These are phyloP conservation scores for Diaporthe capsici DNA, from an alignment of 2,329 filamentous ascomycete species.

Conservation along the genomic window DNA sequence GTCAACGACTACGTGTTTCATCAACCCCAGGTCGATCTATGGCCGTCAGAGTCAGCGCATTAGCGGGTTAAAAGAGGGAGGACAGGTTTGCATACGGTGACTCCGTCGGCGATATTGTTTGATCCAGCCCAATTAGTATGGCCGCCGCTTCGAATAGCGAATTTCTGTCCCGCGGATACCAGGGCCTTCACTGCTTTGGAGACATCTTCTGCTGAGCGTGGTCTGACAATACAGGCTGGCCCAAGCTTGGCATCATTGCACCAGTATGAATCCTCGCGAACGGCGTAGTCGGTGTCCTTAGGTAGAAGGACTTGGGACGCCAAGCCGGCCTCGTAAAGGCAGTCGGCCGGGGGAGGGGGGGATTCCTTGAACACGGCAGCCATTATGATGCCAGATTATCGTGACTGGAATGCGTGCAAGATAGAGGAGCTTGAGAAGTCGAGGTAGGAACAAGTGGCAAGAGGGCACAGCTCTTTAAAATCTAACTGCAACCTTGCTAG, in stretches of 20 bases:
- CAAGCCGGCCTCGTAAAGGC: background rate
- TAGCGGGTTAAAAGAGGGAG: background rate
- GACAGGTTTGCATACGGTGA: background rate
- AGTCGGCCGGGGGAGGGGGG: background rate
- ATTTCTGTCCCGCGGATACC: background rate
- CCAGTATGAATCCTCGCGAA: slow-evolving; percentile 18
- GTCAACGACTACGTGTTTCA: background rate
- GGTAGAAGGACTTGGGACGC: slow-evolving; percentile 12
- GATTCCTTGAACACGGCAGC: background rate
- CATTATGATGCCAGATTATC: background rate
- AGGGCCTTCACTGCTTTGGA: slow-evolving; percentile 3
- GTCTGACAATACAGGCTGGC: slow-evolving; percentile 22
- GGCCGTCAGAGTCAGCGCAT: background rate
- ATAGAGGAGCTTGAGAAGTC: background rate
- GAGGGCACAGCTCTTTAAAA: background rate
- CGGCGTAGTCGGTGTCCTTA: background rate
- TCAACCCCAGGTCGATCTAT: slow-evolving; percentile 17
- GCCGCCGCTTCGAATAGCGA: slow-evolving; percentile 23
- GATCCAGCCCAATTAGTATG: slow-evolving; percentile 14
- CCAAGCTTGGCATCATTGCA: slow-evolving; percentile 6
- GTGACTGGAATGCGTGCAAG: background rate
- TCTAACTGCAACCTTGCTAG: background rate
- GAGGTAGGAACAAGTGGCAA: background rate
- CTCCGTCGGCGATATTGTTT: slow-evolving; percentile 6
- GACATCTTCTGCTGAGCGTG: slow-evolving; percentile 13